Evolutionary conservation across 305 asterid species (phyloP), one percentile per base, ranked within the genome.

Genomic region (Nicotiana rustica): DNA sequence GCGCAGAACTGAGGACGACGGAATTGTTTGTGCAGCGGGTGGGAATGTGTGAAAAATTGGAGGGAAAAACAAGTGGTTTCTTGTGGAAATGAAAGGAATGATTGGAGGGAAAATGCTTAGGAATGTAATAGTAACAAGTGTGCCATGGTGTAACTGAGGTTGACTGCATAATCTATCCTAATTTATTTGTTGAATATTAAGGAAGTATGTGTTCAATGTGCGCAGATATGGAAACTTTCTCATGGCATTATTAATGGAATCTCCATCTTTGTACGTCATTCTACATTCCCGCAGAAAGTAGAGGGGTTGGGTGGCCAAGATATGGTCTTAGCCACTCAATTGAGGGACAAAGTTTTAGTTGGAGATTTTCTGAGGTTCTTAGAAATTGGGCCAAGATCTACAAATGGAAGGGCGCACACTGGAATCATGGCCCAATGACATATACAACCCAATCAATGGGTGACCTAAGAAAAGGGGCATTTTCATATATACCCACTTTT

Each of bases 1-100:
- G 89, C 17, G 95, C 83, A 80, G 91, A 86, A 33, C 86, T 67
- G 76, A 78, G 87, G 89, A 85, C 9, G 47, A 82, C 49, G 84
- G 85, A 78, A 3, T 82, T 87, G 60, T 83, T 81, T 55, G 61
- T 81, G 83, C 25, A 38, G 78, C 60, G 33, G 78, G 56, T 41
- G 15, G 59, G 6, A 12, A 2, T 52, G 21, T 59, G 29, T 59
- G 65, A 5, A 59, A 59, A 59, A n/a, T 2, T 10, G n/a, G 65
- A 17, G 65, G 4, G 19, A 59, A n/a, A 59, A 18, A 55, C 17
- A 31, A 55, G 47, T 76, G 77, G 17, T 66, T 66, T 80, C 14
- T 78, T 77, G 21, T 47, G 36, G 31, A 31, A 15, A 10, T 52
- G 78, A 33, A 65, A 77, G 12, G 66, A 29, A 10, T 65, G 65